Base-by-base conservation (phyloP, 306 rosid species). In the Amphicarpaea edgeworthii region DNA sequence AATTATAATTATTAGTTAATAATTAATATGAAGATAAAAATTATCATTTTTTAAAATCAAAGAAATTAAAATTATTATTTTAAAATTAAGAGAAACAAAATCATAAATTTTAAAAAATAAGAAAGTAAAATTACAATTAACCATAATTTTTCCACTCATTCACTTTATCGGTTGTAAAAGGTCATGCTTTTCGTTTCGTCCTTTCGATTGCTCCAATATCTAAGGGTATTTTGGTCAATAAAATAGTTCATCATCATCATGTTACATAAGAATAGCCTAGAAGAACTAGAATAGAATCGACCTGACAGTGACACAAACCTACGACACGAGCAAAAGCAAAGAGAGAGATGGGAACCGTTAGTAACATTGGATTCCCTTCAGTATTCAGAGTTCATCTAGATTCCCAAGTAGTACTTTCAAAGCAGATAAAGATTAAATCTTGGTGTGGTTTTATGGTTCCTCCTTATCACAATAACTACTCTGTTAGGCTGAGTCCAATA, bases 261-360 rank as follows among this genome's bases (percentile, higher is more conserved):
- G 54, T 7, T n/a, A 14, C 34, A 73, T 45, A 58, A 80, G 32
- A 28, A 53, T 7, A 24, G 55, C 19, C 68, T 9, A 60, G 61
- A n/a, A n/a, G n/a, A n/a, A n/a, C n/a, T n/a, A n/a, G n/a, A n/a
- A n/a, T n/a, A n/a, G n/a, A 43, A 57, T 10, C 64, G 14, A 58
- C 26, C 21, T 32, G 60, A 0, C 8, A 34, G n/a, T n/a, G n/a
- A 12, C 8, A 34, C 23, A 19, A 14, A 58, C 4, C 43, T 30
- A 41, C 51, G 9, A 47, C 66, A 47, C 66, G 32, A 51, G 41
- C 32, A n/a, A n/a, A n/a, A n/a, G 68, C 30, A 28, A 28, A 6
- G 67, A 66, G 67, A 66, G 16, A 72, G 17, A 90, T 87, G 96
- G 93, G 16, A 70, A 63, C 60, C 66, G 61, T 82, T 12, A 28